Percentiles rank a stretch among this genome's conserved stretches.
Conservation (phyloP, 2,329 filamentous ascomycete genomes). For the Claviceps monticola region DNA sequence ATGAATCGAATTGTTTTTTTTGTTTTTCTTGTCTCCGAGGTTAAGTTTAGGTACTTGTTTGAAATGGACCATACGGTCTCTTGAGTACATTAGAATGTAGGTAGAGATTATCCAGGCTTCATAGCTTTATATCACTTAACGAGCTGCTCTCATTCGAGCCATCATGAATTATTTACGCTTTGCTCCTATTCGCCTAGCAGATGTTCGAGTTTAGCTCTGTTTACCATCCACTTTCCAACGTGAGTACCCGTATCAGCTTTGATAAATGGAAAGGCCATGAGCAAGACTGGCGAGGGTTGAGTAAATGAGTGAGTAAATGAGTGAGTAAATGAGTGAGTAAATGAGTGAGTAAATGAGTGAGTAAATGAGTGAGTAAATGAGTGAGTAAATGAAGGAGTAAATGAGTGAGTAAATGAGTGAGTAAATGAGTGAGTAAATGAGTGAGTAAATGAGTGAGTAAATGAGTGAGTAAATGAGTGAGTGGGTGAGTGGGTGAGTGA, state of each 20-base stretch:
- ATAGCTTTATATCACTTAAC: neutral
- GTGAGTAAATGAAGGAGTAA: no score
- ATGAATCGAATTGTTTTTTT: neutral
- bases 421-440: neutral
- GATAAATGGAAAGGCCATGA: no score
- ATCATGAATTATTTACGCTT: neutral
- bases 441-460: neutral
- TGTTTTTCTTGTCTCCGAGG: neutral
- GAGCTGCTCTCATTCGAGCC: neutral
- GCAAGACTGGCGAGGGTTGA: no score
- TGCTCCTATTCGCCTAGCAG: no score
- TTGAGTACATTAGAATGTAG: neutral
- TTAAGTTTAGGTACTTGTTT: neutral
- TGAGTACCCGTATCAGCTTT: no score
- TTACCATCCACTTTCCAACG: no score
- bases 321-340: no score
- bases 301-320: no score
- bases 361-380: no score
- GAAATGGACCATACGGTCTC: neutral
- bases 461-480: no score
- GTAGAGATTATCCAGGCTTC: neutral
- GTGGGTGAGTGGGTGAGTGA: neutral
- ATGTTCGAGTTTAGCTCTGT: no score
- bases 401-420: neutral
- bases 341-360: no score